phyloP scores from a whole-genome alignment of 345 rosid species.

The Hibiscus syriacus region DNA sequence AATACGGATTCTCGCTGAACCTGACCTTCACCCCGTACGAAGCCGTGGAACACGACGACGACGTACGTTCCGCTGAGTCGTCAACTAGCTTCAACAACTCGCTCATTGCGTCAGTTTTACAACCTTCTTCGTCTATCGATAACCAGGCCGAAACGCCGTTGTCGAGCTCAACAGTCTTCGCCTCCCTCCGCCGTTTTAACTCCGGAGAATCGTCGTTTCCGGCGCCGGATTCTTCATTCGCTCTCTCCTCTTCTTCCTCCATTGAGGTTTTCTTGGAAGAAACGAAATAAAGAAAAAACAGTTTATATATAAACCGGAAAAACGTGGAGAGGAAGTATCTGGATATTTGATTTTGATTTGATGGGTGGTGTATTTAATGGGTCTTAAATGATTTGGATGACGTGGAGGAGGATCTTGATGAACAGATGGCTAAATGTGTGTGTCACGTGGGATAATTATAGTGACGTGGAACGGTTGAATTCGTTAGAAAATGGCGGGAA shows the following conservation, averaged over 20 bases:
- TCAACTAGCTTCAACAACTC: conserved; percentile 38
- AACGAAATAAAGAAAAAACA: background rate
- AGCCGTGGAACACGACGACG: background rate
- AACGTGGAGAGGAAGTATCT: background rate
- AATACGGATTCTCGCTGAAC: conserved; percentile 69
- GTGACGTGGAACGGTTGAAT: background rate
- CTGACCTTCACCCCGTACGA: conserved; percentile 29
- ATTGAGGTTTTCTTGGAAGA: background rate
- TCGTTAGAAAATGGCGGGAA: background rate
- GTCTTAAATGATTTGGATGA: background rate
- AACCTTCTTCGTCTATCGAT: background rate
- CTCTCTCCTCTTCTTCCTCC: conserved; percentile 4
- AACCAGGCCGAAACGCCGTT: conserved; percentile 5
- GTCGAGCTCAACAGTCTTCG: background rate
- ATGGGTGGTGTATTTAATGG: background rate
- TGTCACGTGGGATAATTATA: background rate
- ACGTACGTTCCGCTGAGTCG: conserved; percentile 2
- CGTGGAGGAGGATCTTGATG: background rate
- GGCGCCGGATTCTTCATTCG: background rate
- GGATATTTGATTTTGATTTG: background rate
- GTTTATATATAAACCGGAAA: background rate
- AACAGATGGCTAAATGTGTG: background rate
- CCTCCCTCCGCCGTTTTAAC: background rate
- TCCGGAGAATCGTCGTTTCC: background rate
- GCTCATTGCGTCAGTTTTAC: conserved; percentile 2